Evolutionary conservation across 768 basidiomycete genomes (phyloP), one percentile per base, ranked within the genome.

Genomic region (Podaxis carcinomalis): DNA sequence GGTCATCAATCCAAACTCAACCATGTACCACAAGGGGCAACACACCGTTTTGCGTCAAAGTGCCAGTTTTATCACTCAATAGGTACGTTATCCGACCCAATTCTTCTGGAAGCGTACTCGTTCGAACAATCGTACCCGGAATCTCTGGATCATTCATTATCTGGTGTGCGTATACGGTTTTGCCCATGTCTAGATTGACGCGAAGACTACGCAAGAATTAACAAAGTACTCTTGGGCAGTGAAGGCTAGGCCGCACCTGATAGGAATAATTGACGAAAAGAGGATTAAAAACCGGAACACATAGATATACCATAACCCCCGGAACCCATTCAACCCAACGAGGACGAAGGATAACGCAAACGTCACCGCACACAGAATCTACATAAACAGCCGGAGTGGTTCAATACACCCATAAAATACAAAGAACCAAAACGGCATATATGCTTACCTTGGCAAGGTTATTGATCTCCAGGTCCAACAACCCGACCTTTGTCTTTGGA

Each of bases 111-210:
- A 99, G 80, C 0, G 97, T 99, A 68, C 91, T 93, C n/a, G 97
- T 98, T 13, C 97, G 83, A 6, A 98, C 97, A 63, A 98, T 97
- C 3, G 97, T 97, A 51, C 88, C 86, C 3, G 95, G 93, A 65
- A 99, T 99, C 73, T 98, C 93, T 49, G 67, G 70, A 75, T 98
- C 97, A 55, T 85, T 88, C 89, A 95, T 94, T 59, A 98, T 98
- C 65, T 95, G 92, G 46, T 91, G 88, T 0, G 93, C 95, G 67
- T 99, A 99, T 46, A 98, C 91, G 1, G 95, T 98, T 76, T 99
- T 99, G 59, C 97, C 97, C 95, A 99, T 98, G 73, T 99, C 97
- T 56, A 99, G 82, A 67, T 99, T 99, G 56, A 99, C 96, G n/a
- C 97, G 91, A 58, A 99, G 78, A 80, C 95, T 98, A 70, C 11